Evolutionary conservation across 371 early-diverging fungal species (phyloP).

Genomic region (Entomophthora muscae): DNA sequence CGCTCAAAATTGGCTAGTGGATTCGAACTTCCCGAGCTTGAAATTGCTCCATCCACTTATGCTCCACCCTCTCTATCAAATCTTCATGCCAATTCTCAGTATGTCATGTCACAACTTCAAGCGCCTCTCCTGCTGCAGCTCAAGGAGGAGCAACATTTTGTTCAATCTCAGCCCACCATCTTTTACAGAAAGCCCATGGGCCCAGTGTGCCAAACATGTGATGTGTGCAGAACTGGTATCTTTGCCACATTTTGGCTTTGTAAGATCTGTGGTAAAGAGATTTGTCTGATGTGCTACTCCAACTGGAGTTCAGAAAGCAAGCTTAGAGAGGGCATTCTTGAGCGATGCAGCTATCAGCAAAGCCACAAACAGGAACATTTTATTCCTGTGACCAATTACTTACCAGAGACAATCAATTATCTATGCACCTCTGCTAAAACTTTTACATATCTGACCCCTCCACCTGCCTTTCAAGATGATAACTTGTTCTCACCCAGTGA

Average conservation of each 20-base stretch:
- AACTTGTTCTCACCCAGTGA: background rate
- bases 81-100: background rate
- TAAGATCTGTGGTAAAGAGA: constrained; percentile 24
- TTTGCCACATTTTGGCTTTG: constrained; percentile 31
- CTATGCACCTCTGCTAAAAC: constrained; percentile 8
- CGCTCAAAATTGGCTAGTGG: background rate
- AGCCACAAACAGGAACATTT: constrained; percentile 9
- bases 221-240: constrained; percentile 23
- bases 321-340: background rate
- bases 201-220: constrained; percentile 24
- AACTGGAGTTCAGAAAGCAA: constrained; percentile 11
- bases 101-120: background rate
- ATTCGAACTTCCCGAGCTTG: background rate
- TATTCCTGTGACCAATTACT: constrained; percentile 21
- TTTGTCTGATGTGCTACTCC: constrained; percentile 31
- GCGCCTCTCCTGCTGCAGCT: background rate
- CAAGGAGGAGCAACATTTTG: background rate
- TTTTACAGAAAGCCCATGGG: background rate
- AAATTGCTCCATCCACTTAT: background rate
- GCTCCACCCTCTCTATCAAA: background rate
- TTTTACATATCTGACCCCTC: background rate
- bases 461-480: background rate
- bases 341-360: background rate
- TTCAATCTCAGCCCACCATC: background rate
- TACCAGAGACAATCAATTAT: constrained; percentile 9